Conservation (phyloP, 257 asterid species). For the Coffea eugenioides region DNA sequence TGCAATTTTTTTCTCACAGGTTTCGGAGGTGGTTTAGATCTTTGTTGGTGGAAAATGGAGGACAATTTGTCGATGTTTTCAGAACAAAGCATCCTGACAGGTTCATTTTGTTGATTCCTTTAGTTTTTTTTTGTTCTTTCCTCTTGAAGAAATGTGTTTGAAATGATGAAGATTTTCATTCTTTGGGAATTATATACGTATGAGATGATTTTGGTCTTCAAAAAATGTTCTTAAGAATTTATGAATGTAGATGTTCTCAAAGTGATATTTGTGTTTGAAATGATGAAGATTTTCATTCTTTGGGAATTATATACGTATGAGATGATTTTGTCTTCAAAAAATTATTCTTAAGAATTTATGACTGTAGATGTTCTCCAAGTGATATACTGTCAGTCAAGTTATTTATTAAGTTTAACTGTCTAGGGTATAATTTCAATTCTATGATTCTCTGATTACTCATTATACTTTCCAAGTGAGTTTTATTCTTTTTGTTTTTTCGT, state of each 20-base stretch:
- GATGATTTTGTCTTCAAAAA: too few species aligned
- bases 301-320: not conserved
- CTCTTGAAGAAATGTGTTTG: not conserved
- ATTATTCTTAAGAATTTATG: too few species aligned
- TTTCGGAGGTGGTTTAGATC: conserved; percentile 92
- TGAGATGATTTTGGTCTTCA: too few species aligned
- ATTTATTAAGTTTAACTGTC: not conserved
- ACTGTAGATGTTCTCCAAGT: too few species aligned
- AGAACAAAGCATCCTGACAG: conserved; percentile 82
- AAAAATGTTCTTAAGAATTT: too few species aligned
- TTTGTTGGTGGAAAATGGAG: conserved; percentile 69
- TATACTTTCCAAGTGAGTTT: not conserved
- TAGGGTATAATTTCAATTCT: not conserved
- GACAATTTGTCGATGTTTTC: conserved; percentile 67
- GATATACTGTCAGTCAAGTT: not conserved
- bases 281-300: not conserved
- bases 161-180: not conserved
- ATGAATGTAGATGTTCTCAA: too few species aligned
- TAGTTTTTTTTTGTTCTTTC: too few species aligned
- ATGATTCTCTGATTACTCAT: not conserved
- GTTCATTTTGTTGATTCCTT: conserved; percentile 26
- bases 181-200: not conserved
- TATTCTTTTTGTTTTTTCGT: not conserved
- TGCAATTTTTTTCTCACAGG: conserved; percentile 42
- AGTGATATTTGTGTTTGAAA: not conserved